These are phyloP conservation scores for Cucumis cinereus DNA, from an alignment of 306 rosid genomes.

Conservation along the genomic window DNA sequence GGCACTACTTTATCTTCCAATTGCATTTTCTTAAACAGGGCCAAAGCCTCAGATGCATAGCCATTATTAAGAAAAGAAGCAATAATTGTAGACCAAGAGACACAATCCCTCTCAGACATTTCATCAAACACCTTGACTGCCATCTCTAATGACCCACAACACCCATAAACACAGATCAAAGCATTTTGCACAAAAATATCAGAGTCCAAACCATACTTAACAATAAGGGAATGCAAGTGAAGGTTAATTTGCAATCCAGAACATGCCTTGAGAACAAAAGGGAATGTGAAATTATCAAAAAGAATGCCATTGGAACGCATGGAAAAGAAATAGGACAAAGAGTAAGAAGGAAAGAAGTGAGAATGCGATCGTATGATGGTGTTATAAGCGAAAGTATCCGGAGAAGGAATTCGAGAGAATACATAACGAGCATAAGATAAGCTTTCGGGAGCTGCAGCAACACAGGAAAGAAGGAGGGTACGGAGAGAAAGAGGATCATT, in stretches of 20 bases:
- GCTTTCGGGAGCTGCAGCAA: conserved; percentile 15
- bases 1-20: conserved; percentile 13
- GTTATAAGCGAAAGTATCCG: conserved; percentile 32
- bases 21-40: conserved; percentile 40
- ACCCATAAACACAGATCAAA: conserved; percentile 27
- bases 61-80: conserved; percentile 27
- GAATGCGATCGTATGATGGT: conserved; percentile 29
- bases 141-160: conserved; percentile 11
- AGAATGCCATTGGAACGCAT: conserved; percentile 35
- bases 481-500: conserved; percentile 22
- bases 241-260: conserved; percentile 10
- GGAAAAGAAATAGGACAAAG: conserved; percentile 25
- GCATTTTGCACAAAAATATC: conserved; percentile 33
- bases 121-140: conserved; percentile 38
- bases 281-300: conserved; percentile 44
- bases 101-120: conserved; percentile 33
- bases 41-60: conserved; percentile 23
- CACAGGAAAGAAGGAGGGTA: conserved; percentile 28
- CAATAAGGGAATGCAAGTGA: conserved; percentile 26
- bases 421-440: conserved; percentile 30
- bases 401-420: conserved; percentile 20
- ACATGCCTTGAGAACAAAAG: conserved; percentile 34
- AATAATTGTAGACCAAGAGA: conserved; percentile 50
- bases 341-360: conserved; percentile 20
- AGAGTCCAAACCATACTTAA: conserved; percentile 36